Evolutionary conservation across 306 rosid species (phyloP), one percentile per base, ranked within the genome.

Genomic region (Alnus rubra): DNA sequence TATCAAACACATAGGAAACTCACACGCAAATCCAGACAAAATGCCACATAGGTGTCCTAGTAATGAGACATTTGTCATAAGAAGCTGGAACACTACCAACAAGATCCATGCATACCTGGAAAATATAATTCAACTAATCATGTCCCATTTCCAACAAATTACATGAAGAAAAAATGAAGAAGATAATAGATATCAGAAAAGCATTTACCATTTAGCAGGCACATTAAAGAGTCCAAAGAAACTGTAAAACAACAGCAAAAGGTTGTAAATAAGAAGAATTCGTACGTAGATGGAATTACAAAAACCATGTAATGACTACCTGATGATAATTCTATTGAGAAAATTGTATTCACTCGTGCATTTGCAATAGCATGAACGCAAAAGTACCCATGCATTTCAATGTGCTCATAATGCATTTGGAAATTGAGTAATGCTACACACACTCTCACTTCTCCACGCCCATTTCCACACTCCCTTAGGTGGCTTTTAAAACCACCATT

Each of bases 21-120:
- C 82, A 93, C 99, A 95, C 51, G 97, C 97, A 84, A 95, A 93
- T 85, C 99, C 99, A 86, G 99, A 91, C 79, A 95, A 77, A 88
- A 95, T 91, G 90, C 99, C 99, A 84, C 98, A 92, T 62, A 95
- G 91, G 88, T 95, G 99, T 84, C 99, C 99, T 60, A 95, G 89
- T 58, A 95, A 87, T 23, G 99, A 95, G 86, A 95, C 93, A 81
- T 95, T 93, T 78, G 88, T 48, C 98, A 93, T 91, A 79, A 95
- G 96, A 81, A 95, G 92, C 93, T 95, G 99, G 86, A 95, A 93
- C 76, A 93, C 94, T 39, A 95, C 80, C 96, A 95, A 86, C 90
- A 95, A 88, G 82, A 95, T 84, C 92, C 92, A 91, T 64, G 97
- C 88, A 76, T 95, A 95, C 97, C 99, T 95, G 82, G 79, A 88